Conservation (phyloP, 2,329 filamentous ascomycete species). For the Penicillium griseofulvum region DNA sequence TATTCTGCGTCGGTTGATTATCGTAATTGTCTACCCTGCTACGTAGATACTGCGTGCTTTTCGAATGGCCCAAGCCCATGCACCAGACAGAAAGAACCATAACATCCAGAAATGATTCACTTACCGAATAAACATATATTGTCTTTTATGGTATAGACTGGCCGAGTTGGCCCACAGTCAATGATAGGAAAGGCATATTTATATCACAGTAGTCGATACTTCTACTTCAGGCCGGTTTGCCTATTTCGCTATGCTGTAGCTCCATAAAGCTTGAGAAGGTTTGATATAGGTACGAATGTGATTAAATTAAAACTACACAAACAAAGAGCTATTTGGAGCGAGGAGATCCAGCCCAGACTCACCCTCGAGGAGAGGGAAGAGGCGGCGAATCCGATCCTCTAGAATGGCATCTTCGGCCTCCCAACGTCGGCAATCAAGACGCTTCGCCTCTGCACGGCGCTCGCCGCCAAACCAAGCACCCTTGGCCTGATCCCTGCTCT, state of each 20-base stretch:
- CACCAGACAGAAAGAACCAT: too few species aligned
- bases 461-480: conserved; percentile 35
- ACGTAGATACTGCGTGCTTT: not conserved
- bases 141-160: not conserved
- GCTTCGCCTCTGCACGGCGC: conserved; percentile 28
- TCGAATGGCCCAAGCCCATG: too few species aligned
- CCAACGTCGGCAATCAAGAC: conserved; percentile 36
- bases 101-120: too few species aligned
- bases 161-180: not conserved
- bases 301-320: conserved; percentile 16
- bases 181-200: not conserved
- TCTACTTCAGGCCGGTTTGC: not conserved
- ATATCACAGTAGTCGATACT: not conserved
- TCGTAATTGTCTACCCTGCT: not conserved
- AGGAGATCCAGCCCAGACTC: conserved; percentile 29
- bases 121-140: too few species aligned
- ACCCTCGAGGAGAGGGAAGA: conserved; percentile 33
- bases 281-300: not conserved
- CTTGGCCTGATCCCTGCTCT: conserved; percentile 34
- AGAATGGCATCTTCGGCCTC: conserved; percentile 42
- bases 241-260: not conserved
- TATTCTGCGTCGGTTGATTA: not conserved
- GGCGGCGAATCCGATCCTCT: conserved; percentile 33
- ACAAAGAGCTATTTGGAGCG: conserved; percentile 32
- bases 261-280: not conserved